These are phyloP conservation scores for Psilocybe sp. DNA, from an alignment of 768 basidiomycete species.

Conservation along the genomic window DNA sequence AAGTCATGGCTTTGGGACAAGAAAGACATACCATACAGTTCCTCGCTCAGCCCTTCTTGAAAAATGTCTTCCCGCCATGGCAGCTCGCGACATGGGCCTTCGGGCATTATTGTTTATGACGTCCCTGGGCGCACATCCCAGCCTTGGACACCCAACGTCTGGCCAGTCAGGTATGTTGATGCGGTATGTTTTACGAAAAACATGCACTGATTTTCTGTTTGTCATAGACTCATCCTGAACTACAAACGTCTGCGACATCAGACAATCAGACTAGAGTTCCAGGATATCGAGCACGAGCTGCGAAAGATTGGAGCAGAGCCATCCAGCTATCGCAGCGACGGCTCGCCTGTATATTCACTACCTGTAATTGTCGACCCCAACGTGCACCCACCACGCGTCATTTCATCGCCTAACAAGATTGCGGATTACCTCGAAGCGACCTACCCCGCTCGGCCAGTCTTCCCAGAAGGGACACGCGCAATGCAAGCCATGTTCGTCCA, in stretches of 20 bases:
- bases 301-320: slow-evolving; percentile 59
- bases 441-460: slow-evolving; percentile 68
- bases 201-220: background rate
- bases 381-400: slow-evolving; percentile 46
- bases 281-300: slow-evolving; percentile 62
- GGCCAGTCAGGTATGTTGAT: slow-evolving; percentile 59
- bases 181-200: background rate
- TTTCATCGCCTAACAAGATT: slow-evolving; percentile 61
- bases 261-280: slow-evolving; percentile 69
- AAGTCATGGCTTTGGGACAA: slow-evolving; percentile 4
- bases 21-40: background rate
- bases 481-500: slow-evolving; percentile 70
- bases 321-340: slow-evolving; percentile 49
- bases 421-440: slow-evolving; percentile 69
- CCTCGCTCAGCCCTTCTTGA: background rate
- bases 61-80: slow-evolving; percentile 20
- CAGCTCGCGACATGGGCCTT: slow-evolving; percentile 23
- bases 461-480: slow-evolving; percentile 68
- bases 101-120: slow-evolving; percentile 66
- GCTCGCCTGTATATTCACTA: slow-evolving; percentile 62
- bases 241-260: slow-evolving; percentile 70
- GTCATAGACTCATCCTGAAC: slow-evolving; percentile 65
- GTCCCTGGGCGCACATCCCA: slow-evolving; percentile 56
- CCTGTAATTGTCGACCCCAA: slow-evolving; percentile 67
- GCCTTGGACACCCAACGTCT: slow-evolving; percentile 77